Conservation (phyloP, 257 asterid species). For the Solanum raphanifolium region DNA sequence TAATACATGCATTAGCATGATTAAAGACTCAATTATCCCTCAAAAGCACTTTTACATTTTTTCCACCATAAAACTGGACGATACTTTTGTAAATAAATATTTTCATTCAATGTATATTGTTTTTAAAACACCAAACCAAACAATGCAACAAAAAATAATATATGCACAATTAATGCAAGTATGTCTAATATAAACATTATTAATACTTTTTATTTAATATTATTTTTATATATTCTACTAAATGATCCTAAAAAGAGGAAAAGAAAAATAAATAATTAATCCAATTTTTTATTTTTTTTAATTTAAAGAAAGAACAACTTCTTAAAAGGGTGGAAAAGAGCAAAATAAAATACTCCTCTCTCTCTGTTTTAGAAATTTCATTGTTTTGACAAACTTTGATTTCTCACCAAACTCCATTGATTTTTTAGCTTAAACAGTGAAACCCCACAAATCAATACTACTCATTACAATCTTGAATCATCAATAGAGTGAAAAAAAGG, state of each 20-base stretch:
- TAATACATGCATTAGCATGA: too few relatives aligned
- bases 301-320: neutral
- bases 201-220: too few relatives aligned
- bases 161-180: too few relatives aligned
- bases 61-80: neutral
- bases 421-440: conserved; percentile 28
- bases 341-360: neutral
- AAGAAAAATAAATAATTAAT: neutral
- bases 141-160: neutral
- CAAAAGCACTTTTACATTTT: too few relatives aligned
- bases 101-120: too few relatives aligned
- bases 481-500: neutral
- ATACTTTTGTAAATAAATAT: too few relatives aligned
- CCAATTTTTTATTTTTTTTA: neutral
- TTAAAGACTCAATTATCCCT: too few relatives aligned
- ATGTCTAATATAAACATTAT: too few relatives aligned
- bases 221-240: too few relatives aligned
- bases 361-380: conserved; percentile 15
- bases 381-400: conserved; percentile 16
- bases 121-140: neutral
- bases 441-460: conserved; percentile 11
- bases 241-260: neutral
- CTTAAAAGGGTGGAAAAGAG: neutral
- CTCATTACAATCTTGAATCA: conserved; percentile 14
- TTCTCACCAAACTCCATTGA: conserved; percentile 11